A percentile compares a stretch with the other conserved stretches of the same genome.
Conservation (phyloP, 192 early-diverging fungal species). For the Chytriomyces sp. region DNA sequence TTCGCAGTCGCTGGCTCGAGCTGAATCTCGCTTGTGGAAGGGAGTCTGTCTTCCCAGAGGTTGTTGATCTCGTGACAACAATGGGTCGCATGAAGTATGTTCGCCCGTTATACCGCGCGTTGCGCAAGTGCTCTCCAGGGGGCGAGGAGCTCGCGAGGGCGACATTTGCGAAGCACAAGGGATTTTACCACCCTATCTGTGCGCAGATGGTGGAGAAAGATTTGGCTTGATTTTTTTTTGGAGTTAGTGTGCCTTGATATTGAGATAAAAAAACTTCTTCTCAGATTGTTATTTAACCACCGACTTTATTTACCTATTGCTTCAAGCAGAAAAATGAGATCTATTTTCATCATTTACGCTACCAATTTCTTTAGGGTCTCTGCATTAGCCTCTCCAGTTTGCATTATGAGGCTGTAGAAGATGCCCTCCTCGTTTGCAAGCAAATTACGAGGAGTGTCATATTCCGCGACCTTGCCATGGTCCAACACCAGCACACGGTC, state of each 20-base stretch:
- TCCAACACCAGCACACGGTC: constrained; percentile 41
- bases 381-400: constrained; percentile 64
- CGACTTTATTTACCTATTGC: too few relatives aligned
- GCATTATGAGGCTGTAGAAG: constrained; percentile 61
- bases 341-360: too few relatives aligned
- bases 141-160: constrained; percentile 63
- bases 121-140: background rate
- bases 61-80: constrained; percentile 77
- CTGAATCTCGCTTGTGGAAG: constrained; percentile 78
- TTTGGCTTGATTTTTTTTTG: constrained; percentile 58
- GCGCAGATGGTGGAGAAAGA: constrained; percentile 88
- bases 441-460: constrained; percentile 53
- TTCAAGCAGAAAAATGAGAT: too few relatives aligned
- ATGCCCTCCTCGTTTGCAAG: constrained; percentile 42
- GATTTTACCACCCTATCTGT: constrained; percentile 95
- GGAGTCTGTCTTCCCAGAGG: constrained; percentile 73
- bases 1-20: constrained; percentile 84
- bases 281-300: too few relatives aligned
- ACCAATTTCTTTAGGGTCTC: constrained; percentile 56
- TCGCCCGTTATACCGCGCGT: constrained; percentile 70
- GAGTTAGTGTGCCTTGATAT: too few relatives aligned
- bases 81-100: constrained; percentile 96
- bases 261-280: too few relatives aligned
- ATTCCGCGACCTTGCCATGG: constrained; percentile 46
- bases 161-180: constrained; percentile 75